phyloP scores from a whole-genome alignment of 1,284 basidiomycete species.

The Rhodotorula sp. region DNA sequence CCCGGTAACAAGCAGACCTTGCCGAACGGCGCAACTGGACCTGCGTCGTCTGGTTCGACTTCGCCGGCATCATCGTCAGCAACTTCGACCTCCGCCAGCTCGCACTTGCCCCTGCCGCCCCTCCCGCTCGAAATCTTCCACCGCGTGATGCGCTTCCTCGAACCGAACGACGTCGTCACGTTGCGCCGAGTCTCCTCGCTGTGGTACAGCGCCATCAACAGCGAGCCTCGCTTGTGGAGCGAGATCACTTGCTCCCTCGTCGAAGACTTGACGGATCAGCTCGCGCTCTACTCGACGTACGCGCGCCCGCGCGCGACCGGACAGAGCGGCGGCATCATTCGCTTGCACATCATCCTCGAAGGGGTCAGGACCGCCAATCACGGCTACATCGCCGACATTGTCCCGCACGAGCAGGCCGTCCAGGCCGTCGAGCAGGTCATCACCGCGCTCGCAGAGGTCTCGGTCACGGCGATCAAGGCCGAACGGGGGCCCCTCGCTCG shows the following conservation, averaged over 20 bases:
- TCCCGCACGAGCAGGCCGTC: not conserved
- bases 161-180: not conserved
- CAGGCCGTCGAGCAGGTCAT: not conserved
- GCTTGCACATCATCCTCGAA: not conserved
- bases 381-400: not conserved
- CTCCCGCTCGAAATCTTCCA: slow-evolving; percentile 35
- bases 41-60: not conserved
- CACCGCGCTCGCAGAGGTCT: not conserved
- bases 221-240: slow-evolving; percentile 30
- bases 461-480: not conserved
- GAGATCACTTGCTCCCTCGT: slow-evolving; percentile 3
- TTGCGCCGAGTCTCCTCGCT: slow-evolving; percentile 26
- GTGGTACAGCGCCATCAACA: slow-evolving; percentile 25
- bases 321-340: slow-evolving; percentile 9
- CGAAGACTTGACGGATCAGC: slow-evolving; percentile 5
- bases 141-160: slow-evolving; percentile 22
- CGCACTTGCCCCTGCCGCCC: slow-evolving; percentile 17
- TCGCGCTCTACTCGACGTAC: not conserved
- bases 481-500: not conserved
- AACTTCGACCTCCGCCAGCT: not conserved
- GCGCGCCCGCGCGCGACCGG: not conserved
- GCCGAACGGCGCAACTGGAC: not conserved
- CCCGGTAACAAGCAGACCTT: not conserved
- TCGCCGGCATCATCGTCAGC: not conserved
- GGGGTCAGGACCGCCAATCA: not conserved